Conservation (phyloP, 768 basidiomycete genomes). For the Boletellus ananiceps region DNA sequence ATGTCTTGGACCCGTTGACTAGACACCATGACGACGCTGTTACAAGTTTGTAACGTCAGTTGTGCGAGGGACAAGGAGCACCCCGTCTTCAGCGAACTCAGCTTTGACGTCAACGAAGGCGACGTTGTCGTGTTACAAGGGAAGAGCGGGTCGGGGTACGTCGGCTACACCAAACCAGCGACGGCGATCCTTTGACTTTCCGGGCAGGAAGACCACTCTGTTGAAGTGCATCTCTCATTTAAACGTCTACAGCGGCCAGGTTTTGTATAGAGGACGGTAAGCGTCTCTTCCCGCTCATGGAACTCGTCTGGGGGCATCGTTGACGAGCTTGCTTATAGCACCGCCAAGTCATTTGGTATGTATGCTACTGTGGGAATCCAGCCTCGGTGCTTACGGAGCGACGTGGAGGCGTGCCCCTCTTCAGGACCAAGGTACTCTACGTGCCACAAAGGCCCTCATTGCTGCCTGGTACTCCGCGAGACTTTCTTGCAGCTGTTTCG, state of each 20-base stretch:
- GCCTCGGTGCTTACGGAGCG: neutral
- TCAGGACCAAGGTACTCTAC: conserved; percentile 77
- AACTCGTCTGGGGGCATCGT: no score
- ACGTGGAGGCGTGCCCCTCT: conserved; percentile 64
- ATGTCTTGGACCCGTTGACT: neutral
- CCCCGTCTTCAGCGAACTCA: conserved; percentile 56
- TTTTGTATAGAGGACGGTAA: conserved; percentile 65
- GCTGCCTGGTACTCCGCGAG: conserved; percentile 74
- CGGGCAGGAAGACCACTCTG: conserved; percentile 59
- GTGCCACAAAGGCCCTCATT: conserved; percentile 86
- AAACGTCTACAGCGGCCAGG: conserved; percentile 60
- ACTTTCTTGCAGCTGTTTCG: conserved; percentile 58
- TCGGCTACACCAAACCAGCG: neutral
- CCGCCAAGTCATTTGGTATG: conserved; percentile 47
- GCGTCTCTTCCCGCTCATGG: conserved; percentile 12
- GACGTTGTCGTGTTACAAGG: conserved; percentile 79
- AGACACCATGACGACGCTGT: conserved; percentile 29
- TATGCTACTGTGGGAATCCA: neutral
- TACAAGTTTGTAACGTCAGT: conserved; percentile 51
- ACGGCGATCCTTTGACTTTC: conserved; percentile 3
- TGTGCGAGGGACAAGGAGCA: conserved; percentile 45
- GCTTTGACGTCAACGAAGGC: conserved; percentile 60
- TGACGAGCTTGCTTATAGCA: conserved; percentile 30
- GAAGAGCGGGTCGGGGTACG: conserved; percentile 70
- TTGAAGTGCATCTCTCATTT: conserved; percentile 84